Conservation (phyloP, 1,139 yeast genomes). For the Kodamaea sp. region DNA sequence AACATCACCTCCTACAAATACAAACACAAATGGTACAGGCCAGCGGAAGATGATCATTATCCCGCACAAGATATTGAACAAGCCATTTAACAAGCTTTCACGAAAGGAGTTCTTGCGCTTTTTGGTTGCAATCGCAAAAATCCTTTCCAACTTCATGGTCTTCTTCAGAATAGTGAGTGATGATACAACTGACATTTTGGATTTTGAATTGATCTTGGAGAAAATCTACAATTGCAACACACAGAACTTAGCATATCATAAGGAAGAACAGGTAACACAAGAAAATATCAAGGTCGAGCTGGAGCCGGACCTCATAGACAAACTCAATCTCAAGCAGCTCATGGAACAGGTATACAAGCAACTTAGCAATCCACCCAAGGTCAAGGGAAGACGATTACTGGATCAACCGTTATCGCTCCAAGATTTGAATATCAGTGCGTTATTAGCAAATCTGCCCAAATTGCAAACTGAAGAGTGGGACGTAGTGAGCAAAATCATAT, state of each 20-base stretch:
- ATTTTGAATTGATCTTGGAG: constrained; percentile 26
- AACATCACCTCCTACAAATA: constrained; percentile 1
- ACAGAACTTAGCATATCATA: neutral
- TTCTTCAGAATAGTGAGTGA: constrained; percentile 21
- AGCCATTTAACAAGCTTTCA: constrained; percentile 43
- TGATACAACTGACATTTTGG: constrained; percentile 13
- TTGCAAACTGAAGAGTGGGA: constrained; percentile 45
- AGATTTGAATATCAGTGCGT: constrained; percentile 25
- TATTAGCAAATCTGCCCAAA: constrained; percentile 30
- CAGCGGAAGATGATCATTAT: constrained; percentile 32
- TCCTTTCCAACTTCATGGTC: constrained; percentile 37
- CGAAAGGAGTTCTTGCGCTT: constrained; percentile 42
- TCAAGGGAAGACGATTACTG: constrained; percentile 4
- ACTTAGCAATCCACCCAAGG: constrained; percentile 8
- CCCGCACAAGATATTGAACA: constrained; percentile 45
- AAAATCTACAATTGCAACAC: constrained; percentile 17
- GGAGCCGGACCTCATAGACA: constrained; percentile 7
- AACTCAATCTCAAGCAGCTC: constrained; percentile 12
- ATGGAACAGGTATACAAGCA: constrained; percentile 17
- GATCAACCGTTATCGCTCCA: constrained; percentile 19
- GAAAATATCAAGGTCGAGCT: constrained; percentile 1
- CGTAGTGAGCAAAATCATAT: constrained; percentile 33
- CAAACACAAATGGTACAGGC: neutral
- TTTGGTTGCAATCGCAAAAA: constrained; percentile 38
- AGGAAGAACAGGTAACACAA: constrained; percentile 1